Evolutionary conservation across 495 filamentous ascomycete species (phyloP).

Genomic region (Arthonia radiata): DNA sequence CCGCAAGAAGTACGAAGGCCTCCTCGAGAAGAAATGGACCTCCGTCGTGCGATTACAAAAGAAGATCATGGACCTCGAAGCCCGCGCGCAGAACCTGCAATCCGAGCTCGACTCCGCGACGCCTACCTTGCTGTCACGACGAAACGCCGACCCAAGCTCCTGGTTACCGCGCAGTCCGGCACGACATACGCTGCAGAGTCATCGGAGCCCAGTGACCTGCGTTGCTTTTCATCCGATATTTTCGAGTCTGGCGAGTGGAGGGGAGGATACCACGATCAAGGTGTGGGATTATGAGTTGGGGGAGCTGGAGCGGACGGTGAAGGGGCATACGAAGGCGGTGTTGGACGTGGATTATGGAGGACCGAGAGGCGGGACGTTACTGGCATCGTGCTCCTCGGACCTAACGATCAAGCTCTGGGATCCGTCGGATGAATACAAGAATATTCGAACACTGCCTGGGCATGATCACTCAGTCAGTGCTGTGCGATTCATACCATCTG

Average conservation of each 20-base stretch:
- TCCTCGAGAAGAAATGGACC: slow-evolving; percentile 94
- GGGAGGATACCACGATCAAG: slow-evolving; percentile 71
- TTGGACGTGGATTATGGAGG: slow-evolving; percentile 83
- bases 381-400: slow-evolving; percentile 78
- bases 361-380: slow-evolving; percentile 56
- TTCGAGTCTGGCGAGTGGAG: slow-evolving; percentile 73
- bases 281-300: slow-evolving; percentile 98
- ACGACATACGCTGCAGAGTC: slow-evolving; percentile 62
- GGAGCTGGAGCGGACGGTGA: slow-evolving; percentile 73
- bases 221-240: slow-evolving; percentile 91
- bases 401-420: slow-evolving; percentile 95
- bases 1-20: slow-evolving; percentile 65
- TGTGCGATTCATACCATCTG: slow-evolving; percentile 71
- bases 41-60: slow-evolving; percentile 76
- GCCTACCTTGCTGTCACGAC: slow-evolving; percentile 51
- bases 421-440: slow-evolving; percentile 81
- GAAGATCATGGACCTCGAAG: slow-evolving; percentile 86
- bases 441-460: slow-evolving; percentile 74
- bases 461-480: slow-evolving; percentile 83
- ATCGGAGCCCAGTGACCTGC: slow-evolving; percentile 58
- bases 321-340: slow-evolving; percentile 80
- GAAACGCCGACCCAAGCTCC: slow-evolving; percentile 59
- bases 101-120: slow-evolving; percentile 63
- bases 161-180: slow-evolving; percentile 72
- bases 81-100: slow-evolving; percentile 42